Evolutionary conservation across 2,329 filamentous ascomycete species (phyloP), one percentile per base, ranked within the genome.

Genomic region (Fusarium sp.): DNA sequence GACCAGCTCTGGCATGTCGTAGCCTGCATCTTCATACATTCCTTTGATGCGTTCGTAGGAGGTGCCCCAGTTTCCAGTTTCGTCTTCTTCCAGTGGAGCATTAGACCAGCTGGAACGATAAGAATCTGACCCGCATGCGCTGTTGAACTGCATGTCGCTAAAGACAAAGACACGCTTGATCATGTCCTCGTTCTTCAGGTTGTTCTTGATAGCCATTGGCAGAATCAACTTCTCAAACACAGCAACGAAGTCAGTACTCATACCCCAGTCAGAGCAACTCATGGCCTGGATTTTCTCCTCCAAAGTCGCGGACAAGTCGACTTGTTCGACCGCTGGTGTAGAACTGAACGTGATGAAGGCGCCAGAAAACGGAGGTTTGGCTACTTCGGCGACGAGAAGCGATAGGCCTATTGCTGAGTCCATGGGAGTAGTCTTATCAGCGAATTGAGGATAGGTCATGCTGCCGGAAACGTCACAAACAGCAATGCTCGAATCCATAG

Each of bases 81-180:
- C 48, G 20, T 24, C 47, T 37, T n/a, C 32, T 20, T 76, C 83
- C 84, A 86, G 4, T 51, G 37, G 7, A 18, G 16, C 4, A n/a
- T 42, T 37, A 12, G 14, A 53, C 51, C 34, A 14, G 5, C 18
- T 41, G 6, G 49, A 32, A 10, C 4, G 34, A 65, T 57, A 40
- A 6, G 7, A 34, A 6, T 13, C 12, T 8, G 40, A 8, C 2
- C 11, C 8, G n/a, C 32, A 42, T 14, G 61, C 82, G 0, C 61
- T 0, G 66, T 90, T 76, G 72, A 90, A 90, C 46, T 89, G 86
- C 87, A 90, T 89, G 73, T 89, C 87, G 46, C 80, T 85, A 71
- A 90, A 89, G 34, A 90, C 84, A 71, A 90, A 89, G 18, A 90
- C 74, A 6, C 85, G 84, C 78, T 88, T 88, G 18, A 89, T 83